Evolutionary conservation across 1,284 basidiomycete genomes (phyloP), one percentile per base, ranked within the genome.

Genomic region (Pseudozyma flocculosa): DNA sequence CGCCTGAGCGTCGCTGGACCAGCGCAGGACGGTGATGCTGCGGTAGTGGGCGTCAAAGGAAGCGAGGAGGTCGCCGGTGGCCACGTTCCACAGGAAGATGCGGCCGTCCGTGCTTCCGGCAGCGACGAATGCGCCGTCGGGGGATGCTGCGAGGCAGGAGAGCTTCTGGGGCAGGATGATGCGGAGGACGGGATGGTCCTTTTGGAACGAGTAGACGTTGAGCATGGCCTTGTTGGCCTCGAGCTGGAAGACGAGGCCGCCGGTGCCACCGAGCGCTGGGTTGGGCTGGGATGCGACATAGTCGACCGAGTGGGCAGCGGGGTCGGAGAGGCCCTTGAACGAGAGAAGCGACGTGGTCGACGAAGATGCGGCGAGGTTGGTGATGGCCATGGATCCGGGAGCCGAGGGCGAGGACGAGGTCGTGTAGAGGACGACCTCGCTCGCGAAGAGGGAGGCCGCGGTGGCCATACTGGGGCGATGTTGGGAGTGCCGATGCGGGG

Each of bases 41-140:
- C 93, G 89, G 80, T 96, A 98, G 79, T 97, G 94, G 9, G 92
- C 93, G 64, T 95, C 93, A 84, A 92, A 92, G 0, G 88, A 86
- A 55, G 88, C 86, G 79, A 88, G 88, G 41, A 98, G 82, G 39
- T 90, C 86, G 8, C 94, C 94, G 3, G 92, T 94, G 2, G 88
- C 83, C 68, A 92, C 83, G 90, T 95, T 92, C 94, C 94, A 98
- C 1, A 98, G 80, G 75, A 92, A 93, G 70, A 97, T 85, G 46
- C 92, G 86, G 24, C 94, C 94, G 72, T 89, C 88, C 2, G 84
- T 79, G 0, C 90, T 92, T 21, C 92, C 94, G 14, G 88, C 92
- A 0, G 90, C 92, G 65, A 89, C 89, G 68, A 87, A 89, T 19
- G 82, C 80, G 2, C 90, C 91, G 44, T 81, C 82, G 3, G 83